These are phyloP conservation scores for Aspergillus intermedius DNA, from an alignment of 2,329 filamentous ascomycete species.

Conservation along the genomic window DNA sequence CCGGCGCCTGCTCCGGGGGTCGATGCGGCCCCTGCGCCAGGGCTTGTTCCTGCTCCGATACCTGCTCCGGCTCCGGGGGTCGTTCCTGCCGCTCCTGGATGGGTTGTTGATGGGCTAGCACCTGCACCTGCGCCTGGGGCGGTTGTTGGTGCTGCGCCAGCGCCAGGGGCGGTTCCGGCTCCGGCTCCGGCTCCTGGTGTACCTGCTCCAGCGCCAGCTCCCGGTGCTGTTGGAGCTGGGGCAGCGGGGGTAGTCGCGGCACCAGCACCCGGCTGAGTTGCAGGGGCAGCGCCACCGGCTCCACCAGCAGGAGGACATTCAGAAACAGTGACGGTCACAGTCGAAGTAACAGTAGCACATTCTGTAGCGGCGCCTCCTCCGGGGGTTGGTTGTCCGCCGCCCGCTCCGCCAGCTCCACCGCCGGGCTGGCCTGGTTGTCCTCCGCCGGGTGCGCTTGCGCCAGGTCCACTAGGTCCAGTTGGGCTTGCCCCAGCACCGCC, in stretches of 20 bases:
- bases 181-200: not conserved
- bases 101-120: not conserved
- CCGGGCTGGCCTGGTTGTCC: constrained; percentile 2
- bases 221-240: too few relatives aligned
- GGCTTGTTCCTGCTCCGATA: too few relatives aligned
- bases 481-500: constrained; percentile 1
- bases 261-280: not conserved
- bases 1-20: not conserved
- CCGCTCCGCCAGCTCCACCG: not conserved
- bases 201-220: not conserved
- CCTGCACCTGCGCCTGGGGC: not conserved
- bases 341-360: not conserved
- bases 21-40: too few relatives aligned
- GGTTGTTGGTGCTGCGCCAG: not conserved
- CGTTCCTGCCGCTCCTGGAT: not conserved
- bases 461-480: constrained; percentile 6
- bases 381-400: not conserved
- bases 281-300: not conserved
- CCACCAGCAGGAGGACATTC: not conserved
- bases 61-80: not conserved
- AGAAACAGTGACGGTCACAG: not conserved
- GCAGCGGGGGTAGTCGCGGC: too few relatives aligned
- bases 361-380: not conserved
- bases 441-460: constrained; percentile 1
- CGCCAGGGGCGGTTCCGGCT: not conserved